phyloP scores from a whole-genome alignment of 2,329 filamentous ascomycete species.

The Alternaria longipes region DNA sequence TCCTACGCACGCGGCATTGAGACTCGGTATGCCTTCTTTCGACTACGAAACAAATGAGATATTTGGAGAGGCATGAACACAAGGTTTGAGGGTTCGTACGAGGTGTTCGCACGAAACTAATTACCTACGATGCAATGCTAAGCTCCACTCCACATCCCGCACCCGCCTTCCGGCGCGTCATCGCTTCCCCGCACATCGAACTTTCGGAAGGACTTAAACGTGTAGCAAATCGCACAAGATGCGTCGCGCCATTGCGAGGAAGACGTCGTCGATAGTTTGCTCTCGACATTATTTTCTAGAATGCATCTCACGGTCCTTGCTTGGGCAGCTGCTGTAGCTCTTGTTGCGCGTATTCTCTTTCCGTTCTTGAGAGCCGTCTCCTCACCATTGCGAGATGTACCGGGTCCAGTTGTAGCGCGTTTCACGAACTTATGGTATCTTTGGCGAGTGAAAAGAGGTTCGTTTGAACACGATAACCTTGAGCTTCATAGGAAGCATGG shows the following conservation, averaged over 20 bases:
- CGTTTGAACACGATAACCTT: constrained; percentile 20
- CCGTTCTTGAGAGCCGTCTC: constrained; percentile 10
- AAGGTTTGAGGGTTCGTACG: background rate
- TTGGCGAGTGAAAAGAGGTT: constrained; percentile 12
- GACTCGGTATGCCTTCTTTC: background rate
- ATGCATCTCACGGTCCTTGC: constrained; percentile 14
- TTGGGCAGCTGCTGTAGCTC: constrained; percentile 7
- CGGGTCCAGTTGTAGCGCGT: constrained; percentile 19
- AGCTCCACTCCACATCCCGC: background rate
- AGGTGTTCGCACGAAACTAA: background rate
- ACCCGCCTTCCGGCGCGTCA: background rate
- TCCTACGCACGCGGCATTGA: background rate
- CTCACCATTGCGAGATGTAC: constrained; percentile 18
- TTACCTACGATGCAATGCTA: background rate
- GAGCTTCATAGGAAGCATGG: constrained; percentile 23
- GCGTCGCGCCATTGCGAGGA: background rate
- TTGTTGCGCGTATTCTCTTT: constrained; percentile 16
- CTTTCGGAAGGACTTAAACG: background rate
- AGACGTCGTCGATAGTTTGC: background rate
- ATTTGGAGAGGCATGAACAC: background rate
- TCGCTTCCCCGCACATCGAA: constrained; percentile 6
- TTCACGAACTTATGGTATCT: constrained; percentile 28
- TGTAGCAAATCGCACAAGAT: background rate
- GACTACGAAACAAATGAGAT: no score
- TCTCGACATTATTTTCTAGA: background rate